phyloP scores from a whole-genome alignment of 257 asterid genomes.

The Jacaranda mimosifolia region DNA sequence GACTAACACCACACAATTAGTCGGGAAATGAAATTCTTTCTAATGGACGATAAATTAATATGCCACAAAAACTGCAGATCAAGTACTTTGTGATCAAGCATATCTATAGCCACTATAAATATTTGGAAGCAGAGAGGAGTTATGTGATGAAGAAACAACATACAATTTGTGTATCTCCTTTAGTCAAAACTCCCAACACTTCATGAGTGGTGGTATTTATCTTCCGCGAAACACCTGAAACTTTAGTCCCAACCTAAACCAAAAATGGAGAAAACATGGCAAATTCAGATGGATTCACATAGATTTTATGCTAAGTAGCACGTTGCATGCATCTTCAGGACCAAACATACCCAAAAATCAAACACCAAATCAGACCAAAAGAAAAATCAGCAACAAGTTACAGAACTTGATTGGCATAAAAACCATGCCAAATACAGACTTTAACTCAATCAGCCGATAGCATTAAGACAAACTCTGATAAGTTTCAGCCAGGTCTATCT shows the following conservation, averaged over 20 bases:
- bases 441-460: background rate
- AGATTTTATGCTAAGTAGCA: background rate
- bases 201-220: constrained; percentile 83
- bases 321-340: constrained; percentile 5
- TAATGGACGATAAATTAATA: background rate
- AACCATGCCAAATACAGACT: background rate
- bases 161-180: constrained; percentile 85
- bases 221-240: constrained; percentile 96
- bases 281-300: constrained; percentile 16
- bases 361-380: background rate
- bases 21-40: constrained; percentile 11
- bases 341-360: background rate
- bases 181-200: constrained; percentile 88
- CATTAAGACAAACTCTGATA: background rate
- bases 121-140: constrained; percentile 28
- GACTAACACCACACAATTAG: background rate
- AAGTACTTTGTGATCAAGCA: background rate
- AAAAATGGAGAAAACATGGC: background rate
- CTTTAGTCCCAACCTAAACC: constrained; percentile 87
- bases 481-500: background rate
- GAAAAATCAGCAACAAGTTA: no score
- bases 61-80: background rate
- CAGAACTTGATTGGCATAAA: background rate
- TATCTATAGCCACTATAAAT: constrained; percentile 17
- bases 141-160: constrained; percentile 44